Percentiles rank a stretch among this genome's conserved stretches.
Conservation (phyloP, 352 stramenopile species). For the Phytophthora sp. region DNA sequence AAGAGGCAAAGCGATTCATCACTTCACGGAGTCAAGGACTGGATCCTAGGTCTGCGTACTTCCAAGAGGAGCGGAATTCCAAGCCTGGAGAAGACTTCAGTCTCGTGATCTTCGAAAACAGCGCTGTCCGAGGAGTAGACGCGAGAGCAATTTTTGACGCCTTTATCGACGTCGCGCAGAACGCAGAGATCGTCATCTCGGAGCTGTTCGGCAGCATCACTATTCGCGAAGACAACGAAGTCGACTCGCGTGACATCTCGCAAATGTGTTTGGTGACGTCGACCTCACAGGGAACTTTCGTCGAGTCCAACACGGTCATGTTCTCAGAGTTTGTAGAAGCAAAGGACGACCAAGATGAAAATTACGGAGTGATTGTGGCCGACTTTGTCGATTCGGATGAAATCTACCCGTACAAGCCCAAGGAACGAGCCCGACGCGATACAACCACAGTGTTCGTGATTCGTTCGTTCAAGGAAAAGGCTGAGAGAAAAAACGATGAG, state of each 20-base stretch:
- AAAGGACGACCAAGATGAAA: conserved; percentile 1
- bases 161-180: conserved; percentile 47
- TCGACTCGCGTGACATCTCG: conserved; percentile 39
- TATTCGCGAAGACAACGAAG: conserved; percentile 56
- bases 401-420: conserved; percentile 44
- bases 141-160: conserved; percentile 46
- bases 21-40: conserved; percentile 31
- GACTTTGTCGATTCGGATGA: conserved; percentile 53
- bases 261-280: conserved; percentile 53
- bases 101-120: conserved; percentile 41
- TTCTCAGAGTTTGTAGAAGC: conserved; percentile 27
- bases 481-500: neutral
- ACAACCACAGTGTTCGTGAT: conserved; percentile 39
- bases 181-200: conserved; percentile 63
- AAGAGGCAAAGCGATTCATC: conserved; percentile 40
- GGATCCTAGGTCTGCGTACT: conserved; percentile 21
- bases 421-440: conserved; percentile 41
- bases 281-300: conserved; percentile 21
- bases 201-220: conserved; percentile 57
- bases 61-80: conserved; percentile 43
- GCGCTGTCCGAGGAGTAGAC: conserved; percentile 30
- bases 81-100: conserved; percentile 40
- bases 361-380: conserved; percentile 20
- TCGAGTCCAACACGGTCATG: conserved; percentile 34
- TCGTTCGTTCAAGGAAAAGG: conserved; percentile 12